Base-by-base conservation (phyloP, 1,284 basidiomycete genomes). In the Tilletia walkeri region DNA sequence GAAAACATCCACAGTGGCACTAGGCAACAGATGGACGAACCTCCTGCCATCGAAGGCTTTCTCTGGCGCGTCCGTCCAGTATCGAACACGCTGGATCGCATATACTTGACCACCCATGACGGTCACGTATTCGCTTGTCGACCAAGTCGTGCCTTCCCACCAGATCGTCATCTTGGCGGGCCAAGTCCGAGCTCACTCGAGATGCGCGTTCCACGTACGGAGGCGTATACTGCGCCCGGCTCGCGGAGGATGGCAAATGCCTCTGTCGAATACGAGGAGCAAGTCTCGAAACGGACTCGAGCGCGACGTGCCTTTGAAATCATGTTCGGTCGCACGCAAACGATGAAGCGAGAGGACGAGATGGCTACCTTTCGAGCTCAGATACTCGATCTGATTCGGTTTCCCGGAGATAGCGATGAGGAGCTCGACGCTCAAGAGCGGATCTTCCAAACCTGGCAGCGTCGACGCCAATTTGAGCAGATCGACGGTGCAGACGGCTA, bases 21-120 rank as follows among this genome's bases (percentile, higher is more conserved):
- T 72, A 89, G 89, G 63, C 87, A 84, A 18, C 85, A 84, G 54
- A 78, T 92, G 14, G 83, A 87, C 20, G 91, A 94, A 79, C 92
- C 92, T 1, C 88, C 89, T 0, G 87, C 88, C 0, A 85, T 94
- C 61, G 92, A 94, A 84, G 92, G 92, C 1, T 94, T 90, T 83
- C 84, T 93, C 47, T 81, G 82, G 76, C 89, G 90, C 67, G 87
- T 93, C 78, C 88, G 87, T 72, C 86, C 88, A 0, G 88, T 88
- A 69, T 87, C 88, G 45, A 88, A 89, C 73, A 82, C 85, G 39
- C 88, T 87, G 71, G 88, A 89, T 66, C 85, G 87, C 7, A 80
- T 91, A 6, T 94, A 94, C 84, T 85, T 94, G 20, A 85, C 87
- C 39, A 89, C 89, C 6, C 91, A 94, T 78, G 88, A 90, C 69